Evolutionary conservation across 164 flowering plant species (phyloP), one percentile per base, ranked within the genome.

Genomic region (Magnolia changhungtana): DNA sequence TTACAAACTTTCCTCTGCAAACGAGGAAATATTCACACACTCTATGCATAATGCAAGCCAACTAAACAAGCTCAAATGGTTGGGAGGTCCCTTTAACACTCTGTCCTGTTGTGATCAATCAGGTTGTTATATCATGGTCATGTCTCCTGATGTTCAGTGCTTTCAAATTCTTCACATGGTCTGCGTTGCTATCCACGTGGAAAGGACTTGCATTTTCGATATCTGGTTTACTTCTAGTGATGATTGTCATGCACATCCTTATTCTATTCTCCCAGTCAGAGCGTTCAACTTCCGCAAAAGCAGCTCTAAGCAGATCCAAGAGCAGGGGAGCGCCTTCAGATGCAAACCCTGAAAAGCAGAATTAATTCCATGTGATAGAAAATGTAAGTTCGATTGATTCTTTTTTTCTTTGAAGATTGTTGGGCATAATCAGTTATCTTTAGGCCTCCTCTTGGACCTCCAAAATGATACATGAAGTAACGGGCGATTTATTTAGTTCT

Each of bases 251-350:
- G 98, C 91, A 90, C 65, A 78, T 88, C 18, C 84, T 93, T 51
- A 86, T 93, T 67, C 69, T 82, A 21, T 87, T 82, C 79, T 85
- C 98, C 14, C 90, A 90, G 76, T 80, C 97, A n/a, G 91, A 90
- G 76, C 86, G 83, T 67, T 86, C 89, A 3, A 84, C 80, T 27
- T 82, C 88, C 49, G 83, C 85, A 58, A 84, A 75, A 72, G 78
- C 69, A 49, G 74, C 78, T 49, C 80, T 77, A 27, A 13, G 74
- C 65, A 67, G 80, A 82, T 67, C 75, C 63, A 51, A 74, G 71
- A 76, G 72, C 59, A 74, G 73, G 74, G 52, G 64, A 24, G 23
- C 85, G 68, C 72, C 81, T 78, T 79, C 78, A 7, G 58, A 76
- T 13, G 24, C 78, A 31, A 85, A 73, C 76, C 64, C 20, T 52